Evolutionary conservation across 306 rosid species (phyloP), one percentile per base, ranked within the genome.

Genomic region (Cucumis hystrix): DNA sequence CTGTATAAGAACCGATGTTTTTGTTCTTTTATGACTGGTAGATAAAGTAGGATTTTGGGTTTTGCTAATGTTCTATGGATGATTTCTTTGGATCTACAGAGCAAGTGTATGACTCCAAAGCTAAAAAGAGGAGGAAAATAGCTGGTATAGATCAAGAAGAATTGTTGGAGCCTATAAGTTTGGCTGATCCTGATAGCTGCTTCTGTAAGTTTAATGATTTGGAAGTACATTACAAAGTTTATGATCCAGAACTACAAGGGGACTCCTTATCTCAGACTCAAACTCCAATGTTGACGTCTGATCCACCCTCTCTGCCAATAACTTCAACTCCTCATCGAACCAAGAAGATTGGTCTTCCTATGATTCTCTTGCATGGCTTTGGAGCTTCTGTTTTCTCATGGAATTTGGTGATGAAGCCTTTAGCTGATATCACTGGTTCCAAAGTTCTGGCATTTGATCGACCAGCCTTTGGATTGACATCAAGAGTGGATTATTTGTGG

Each of bases 391-490:
- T 90, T 86, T 92, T 87, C 87, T 94, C 97, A 33, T 94, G 97
- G 97, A 87, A 82, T 78, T 84, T 71, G 52, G 97, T 87, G 62
- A 83, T 90, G 93, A 92, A 92, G 91, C 90, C 87, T 54, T 87
- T 94, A 84, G 93, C 95, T 43, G 91, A 83, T 79, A 78, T 81
- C 57, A 54, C 83, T 54, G 89, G 96, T 75, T 87, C 97, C 21
- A 94, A 88, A 79, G 91, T 90, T 81, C 87, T 94, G 63, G 98
- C 98, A 79, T 94, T 92, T 87, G 98, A 94, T 84, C 85, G 98
- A 83, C 98, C 98, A 3, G 98, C 98, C 20, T 94, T 94, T 84
- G 98, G 98, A 58, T 84, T 94, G 88, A 94, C 97, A 43, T 87
- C 98, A 10, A 89, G 98, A 80, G 83, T 83, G 11, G 78, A 83